Base-by-base conservation (phyloP, 2,329 filamentous ascomycete genomes). In the Zymoseptoria ardabiliae region DNA sequence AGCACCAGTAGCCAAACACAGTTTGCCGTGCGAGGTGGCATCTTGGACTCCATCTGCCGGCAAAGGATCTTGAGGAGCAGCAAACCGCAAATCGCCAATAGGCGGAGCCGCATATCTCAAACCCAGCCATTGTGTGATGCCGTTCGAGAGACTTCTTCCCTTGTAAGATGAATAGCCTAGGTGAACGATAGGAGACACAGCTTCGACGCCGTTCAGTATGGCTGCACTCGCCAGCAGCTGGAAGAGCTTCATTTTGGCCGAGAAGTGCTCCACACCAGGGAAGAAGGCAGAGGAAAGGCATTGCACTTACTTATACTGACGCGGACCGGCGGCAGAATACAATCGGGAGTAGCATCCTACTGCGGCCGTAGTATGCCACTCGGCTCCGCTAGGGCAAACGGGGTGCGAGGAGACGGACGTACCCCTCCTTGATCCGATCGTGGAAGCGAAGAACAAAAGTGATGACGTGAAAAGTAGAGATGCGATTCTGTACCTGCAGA, bases 31-130 rank as follows among this genome's bases (percentile, higher is more conserved):
- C 70, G 78, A 68, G n/a, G 77, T 76, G 20, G 87, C 87, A 58
- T 78, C 67, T 58, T 84, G 79, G 3, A 82, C 69, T 1, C 74
- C 76, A 2, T 73, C 60, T 19, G 77, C 74, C 1, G 70, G 65
- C 0, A 74, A 63, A 1, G 89, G 88, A 70, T 89, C 85, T 66
- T 81, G 76, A 0, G 90, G 88, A 11, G 85, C 83, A 56, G 79
- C 77, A 69, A 91, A 93, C 20, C 90, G 81, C 61, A 89, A 70
- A 5, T 81, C 66, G 1, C 85, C 86, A 2, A 88, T 58, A 0
- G 89, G 89, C 13, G 88, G 78, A 4, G 86, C 85, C 1, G 89
- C 89, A 75, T 85, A 94, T 50, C 88, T 83, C 63, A 94, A 83
- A 1, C 88, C 89, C 7, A 90, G 79, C 87, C 88, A 93, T 71